Conservation (phyloP, 2,329 filamentous ascomycete species). For the Balansia obtecta region DNA sequence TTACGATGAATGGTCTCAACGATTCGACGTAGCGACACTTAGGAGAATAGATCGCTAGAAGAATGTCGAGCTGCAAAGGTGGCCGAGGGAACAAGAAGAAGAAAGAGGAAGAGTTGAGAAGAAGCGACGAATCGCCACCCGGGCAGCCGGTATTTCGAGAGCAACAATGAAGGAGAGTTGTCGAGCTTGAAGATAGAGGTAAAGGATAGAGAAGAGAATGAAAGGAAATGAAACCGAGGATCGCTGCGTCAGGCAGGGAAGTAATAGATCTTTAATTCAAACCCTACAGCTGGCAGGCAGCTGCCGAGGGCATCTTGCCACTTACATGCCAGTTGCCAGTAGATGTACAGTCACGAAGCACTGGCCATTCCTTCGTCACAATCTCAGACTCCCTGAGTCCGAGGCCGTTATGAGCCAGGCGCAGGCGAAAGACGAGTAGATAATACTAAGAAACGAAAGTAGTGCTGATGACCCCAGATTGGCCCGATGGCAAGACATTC, state of each 20-base stretch:
- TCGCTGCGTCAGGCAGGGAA: constrained; percentile 2
- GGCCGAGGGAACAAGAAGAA: too few relatives aligned
- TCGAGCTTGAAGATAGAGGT: constrained; percentile 1
- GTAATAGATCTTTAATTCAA: neutral
- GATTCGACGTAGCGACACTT: neutral
- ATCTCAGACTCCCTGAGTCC: neutral
- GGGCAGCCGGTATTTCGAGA: neutral
- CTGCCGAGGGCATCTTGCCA: constrained; percentile 4
- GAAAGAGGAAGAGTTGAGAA: neutral
- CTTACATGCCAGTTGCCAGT: constrained; percentile 2
- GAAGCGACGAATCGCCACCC: neutral
- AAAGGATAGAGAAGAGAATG: constrained; percentile 2
- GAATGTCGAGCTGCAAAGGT: neutral
- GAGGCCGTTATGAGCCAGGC: too few relatives aligned
- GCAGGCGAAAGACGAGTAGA: too few relatives aligned
- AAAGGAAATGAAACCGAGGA: constrained; percentile 1
- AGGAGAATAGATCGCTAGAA: neutral
- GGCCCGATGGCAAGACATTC: too few relatives aligned
- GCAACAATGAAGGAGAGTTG: neutral
- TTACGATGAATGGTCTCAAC: neutral
- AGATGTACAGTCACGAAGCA: neutral
- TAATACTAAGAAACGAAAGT: too few relatives aligned
- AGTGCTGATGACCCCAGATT: too few relatives aligned
- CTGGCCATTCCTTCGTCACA: neutral
- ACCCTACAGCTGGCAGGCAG: constrained; percentile 4